Evolutionary conservation across 495 filamentous ascomycete genomes (phyloP), one percentile per base, ranked within the genome.

Genomic region (Filosporella fistucella): DNA sequence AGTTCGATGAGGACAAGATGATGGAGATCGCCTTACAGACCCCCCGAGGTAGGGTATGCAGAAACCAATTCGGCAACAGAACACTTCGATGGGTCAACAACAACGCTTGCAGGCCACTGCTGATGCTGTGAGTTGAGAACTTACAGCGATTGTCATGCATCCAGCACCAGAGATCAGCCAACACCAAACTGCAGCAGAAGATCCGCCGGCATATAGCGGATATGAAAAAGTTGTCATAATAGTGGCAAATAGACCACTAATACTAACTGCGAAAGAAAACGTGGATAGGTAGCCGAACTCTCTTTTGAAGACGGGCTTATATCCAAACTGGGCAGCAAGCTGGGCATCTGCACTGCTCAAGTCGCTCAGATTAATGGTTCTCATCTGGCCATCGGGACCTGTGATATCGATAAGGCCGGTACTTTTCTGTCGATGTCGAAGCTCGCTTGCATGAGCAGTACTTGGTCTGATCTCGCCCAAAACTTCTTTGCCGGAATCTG

Each of bases 211-310:
- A 45, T 70, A 62, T 23, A 83, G 68, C 0, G 78, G 78, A 56
- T 80, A 83, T 7, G 66, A 66, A 63, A 81, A 75, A 28, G 80
- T 83, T 1, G 79, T 82, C 59, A 77, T 74, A 51, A 81, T 68
- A 3, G 76, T 80, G 16, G 77, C 63, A 53, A 81, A 84, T 11
- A 82, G 64, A 16, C 79, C 79, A 33, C 68, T 72, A 55, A 84
- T 79, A 55, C 69, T 75, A 62, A 85, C 71, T 25, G 81, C 79
- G 48, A 84, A 84, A 16, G 78, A 82, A 65, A 84, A 78, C 50
- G 70, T 74, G 2, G 79, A 77, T 38, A 81, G 69, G 41, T 71
- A 76, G 18, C 76, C 75, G 57, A 85, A 85, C 51, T 85, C 77
- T 43, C 79, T 67, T 63, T 80, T 80, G 66, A 81, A 81, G 22